Base-by-base conservation (phyloP, 306 rosid genomes). In the Trifolium subterraneum region DNA sequence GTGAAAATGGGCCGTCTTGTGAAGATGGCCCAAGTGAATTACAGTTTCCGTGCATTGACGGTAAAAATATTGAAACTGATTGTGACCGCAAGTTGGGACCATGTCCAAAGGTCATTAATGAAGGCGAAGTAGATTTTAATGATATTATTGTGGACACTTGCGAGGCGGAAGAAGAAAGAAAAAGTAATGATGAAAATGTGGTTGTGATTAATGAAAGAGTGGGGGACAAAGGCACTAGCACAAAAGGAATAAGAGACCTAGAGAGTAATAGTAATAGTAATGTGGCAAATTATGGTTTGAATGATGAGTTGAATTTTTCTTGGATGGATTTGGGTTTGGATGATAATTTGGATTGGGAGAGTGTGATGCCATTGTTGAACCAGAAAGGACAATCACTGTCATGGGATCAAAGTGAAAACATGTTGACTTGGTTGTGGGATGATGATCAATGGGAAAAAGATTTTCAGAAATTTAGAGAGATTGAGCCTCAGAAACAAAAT, bases 301-400 rank as follows among this genome's bases (percentile, higher is more conserved):
- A 52, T 41, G 76, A 47, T 13, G 85, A 80, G 20, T 74, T 74
- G 13, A 59, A n/a, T 35, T 61, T 62, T 47, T 73, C 70, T 41
- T 41, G n/a, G 0, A 44, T 1, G 6, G 1, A 5, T 44, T 13
- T 15, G 7, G 50, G 2, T 44, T 44, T 44, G 0, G 81, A 61
- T n/a, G 68, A 86, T 23, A 27, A 70, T 15, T 78, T 79, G 72
- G 82, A 71, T 44, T 87, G 89, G 92, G 90, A 81, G 25, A 72
- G 67, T 47, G 36, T 54, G 4, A 7, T 79, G 5, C 72, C 65
- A 2, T 27, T 55, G 31, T 60, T 71, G 19, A 78, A 74, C 23
- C 55, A 18, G 3, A 16, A 20, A 8, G 59, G 16, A 5, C 70
- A 55, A 69, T 23, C 78, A 1, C 66, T 41, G 9, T 68, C 64